Percentiles rank a stretch among this genome's conserved stretches.
These are phyloP conservation scores for Calcarisporium arbuscula DNA, from an alignment of 2,329 filamentous ascomycete species.

Conservation along the genomic window DNA sequence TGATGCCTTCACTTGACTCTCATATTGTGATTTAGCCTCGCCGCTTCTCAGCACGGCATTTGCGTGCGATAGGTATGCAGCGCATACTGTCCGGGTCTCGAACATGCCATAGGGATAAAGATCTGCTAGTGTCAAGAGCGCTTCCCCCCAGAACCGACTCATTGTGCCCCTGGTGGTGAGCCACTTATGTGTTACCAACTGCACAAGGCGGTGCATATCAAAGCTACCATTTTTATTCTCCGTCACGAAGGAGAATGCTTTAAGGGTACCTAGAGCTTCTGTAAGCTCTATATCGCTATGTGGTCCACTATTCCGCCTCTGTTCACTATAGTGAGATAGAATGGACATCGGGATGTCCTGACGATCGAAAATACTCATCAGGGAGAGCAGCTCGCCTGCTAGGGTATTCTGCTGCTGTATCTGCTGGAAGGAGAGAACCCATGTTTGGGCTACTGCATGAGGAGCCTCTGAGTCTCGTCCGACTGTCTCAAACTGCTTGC, in stretches of 20 bases:
- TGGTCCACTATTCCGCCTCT: neutral
- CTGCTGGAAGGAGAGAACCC: slow-evolving; percentile 25
- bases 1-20: too few species aligned
- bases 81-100: slow-evolving; percentile 2
- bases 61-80: slow-evolving; percentile 2
- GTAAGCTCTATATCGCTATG: neutral
- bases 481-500: slow-evolving; percentile 21
- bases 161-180: slow-evolving; percentile 7
- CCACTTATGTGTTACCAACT: slow-evolving; percentile 25
- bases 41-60: neutral
- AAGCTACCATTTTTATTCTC: slow-evolving; percentile 11
- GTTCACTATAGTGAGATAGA: slow-evolving; percentile 8
- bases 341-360: slow-evolving; percentile 21
- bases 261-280: slow-evolving; percentile 17
- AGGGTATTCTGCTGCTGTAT: slow-evolving; percentile 18
- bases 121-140: slow-evolving; percentile 1
- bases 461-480: slow-evolving; percentile 20
- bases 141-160: neutral
- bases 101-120: neutral
- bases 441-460: slow-evolving; percentile 22
- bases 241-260: slow-evolving; percentile 19
- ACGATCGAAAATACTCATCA: slow-evolving; percentile 23
- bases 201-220: slow-evolving; percentile 26
- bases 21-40: neutral
- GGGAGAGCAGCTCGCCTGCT: slow-evolving; percentile 20